Conservation (phyloP, 1,139 yeast species). For the Saccharomyces hybrid region DNA sequence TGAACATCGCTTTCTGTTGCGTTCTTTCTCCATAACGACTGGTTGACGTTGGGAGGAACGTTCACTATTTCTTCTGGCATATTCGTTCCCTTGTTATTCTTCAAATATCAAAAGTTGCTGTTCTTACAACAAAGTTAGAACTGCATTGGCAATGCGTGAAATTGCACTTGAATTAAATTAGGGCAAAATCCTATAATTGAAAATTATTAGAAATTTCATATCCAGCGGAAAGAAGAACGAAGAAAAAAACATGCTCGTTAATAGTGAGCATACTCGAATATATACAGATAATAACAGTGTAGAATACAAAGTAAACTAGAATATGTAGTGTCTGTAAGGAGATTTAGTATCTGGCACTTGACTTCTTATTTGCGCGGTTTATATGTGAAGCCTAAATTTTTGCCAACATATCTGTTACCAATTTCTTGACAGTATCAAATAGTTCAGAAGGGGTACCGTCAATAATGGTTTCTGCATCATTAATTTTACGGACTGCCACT, state of each 20-base stretch:
- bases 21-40: conserved; percentile 12
- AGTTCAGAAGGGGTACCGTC: conserved; percentile 75
- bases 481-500: conserved; percentile 67
- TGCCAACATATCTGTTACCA: conserved; percentile 75
- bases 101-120: background rate
- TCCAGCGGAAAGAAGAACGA: background rate
- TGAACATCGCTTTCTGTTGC: background rate
- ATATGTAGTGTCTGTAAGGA: background rate
- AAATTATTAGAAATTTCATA: background rate
- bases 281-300: background rate
- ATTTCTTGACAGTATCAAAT: conserved; percentile 70
- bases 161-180: background rate
- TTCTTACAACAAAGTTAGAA: background rate
- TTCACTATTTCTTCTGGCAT: background rate
- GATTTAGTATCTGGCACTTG: background rate
- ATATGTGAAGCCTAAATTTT: conserved; percentile 29
- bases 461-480: conserved; percentile 73
- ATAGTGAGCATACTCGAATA: background rate
- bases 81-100: conserved; percentile 5
- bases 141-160: background rate
- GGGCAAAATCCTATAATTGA: background rate
- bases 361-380: background rate
- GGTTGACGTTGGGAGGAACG: conserved; percentile 4
- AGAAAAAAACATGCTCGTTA: background rate
- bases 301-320: background rate